A percentile compares a stretch with the other conserved stretches of the same genome.
phyloP scores from a whole-genome alignment of 345 rosid genomes.

The Microthlaspi erraticum region DNA sequence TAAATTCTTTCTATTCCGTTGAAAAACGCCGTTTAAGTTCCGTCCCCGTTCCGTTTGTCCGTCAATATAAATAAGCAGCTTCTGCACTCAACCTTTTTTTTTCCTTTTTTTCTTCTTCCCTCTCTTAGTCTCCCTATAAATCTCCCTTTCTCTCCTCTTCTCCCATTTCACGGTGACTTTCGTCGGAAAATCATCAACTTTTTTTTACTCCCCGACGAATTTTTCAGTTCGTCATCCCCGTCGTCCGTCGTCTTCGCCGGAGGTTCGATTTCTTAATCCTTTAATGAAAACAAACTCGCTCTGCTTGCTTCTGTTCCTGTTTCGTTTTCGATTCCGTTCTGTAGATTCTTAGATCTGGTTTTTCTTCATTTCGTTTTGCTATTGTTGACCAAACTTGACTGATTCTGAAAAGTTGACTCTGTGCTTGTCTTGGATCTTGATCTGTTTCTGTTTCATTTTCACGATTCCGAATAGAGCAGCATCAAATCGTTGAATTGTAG shows the following conservation, averaged over 20 bases:
- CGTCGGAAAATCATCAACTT: constrained; percentile 37
- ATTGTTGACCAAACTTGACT: neutral
- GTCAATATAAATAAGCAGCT: constrained; percentile 57
- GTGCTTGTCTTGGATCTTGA: constrained; percentile 51
- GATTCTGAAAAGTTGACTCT: constrained; percentile 15
- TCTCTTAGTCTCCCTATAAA: constrained; percentile 31
- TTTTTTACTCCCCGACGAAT: constrained; percentile 30
- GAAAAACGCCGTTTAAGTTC: constrained; percentile 29
- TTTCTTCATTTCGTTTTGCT: neutral
- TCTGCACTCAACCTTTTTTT: neutral
- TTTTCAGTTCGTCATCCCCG: neutral
- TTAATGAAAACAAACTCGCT: constrained; percentile 33
- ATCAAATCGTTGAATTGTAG: neutral
- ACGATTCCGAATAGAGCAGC: constrained; percentile 8
- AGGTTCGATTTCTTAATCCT: constrained; percentile 29
- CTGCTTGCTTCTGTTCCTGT: neutral
- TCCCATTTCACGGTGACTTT: constrained; percentile 47
- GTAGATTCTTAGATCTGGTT: constrained; percentile 41
- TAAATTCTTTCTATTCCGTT: constrained; percentile 14
- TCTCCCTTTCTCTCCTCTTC: constrained; percentile 16
- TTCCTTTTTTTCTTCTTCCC: constrained; percentile 32
- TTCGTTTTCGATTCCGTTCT: constrained; percentile 16
- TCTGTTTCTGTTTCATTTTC: constrained; percentile 23
- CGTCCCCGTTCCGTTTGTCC: neutral
- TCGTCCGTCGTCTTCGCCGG: neutral